phyloP scores from a whole-genome alignment of 257 asterid species.

The Salvia miltiorrhiza region DNA sequence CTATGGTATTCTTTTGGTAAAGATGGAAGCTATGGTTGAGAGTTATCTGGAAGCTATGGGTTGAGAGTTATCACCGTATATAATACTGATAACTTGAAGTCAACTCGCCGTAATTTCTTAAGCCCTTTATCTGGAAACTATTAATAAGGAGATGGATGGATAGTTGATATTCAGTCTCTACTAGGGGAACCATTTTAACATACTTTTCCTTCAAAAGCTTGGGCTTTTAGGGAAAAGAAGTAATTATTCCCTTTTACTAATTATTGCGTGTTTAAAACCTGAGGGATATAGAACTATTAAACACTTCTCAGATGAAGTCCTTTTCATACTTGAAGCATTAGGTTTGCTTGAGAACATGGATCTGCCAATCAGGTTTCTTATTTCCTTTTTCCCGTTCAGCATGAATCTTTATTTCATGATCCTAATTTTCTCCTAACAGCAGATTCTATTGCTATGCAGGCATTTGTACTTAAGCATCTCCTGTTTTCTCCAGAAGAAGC shows the following conservation, averaged over 20 bases:
- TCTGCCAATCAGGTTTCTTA: background rate
- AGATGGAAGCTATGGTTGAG: background rate
- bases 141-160: background rate
- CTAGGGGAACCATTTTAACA: background rate
- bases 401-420: constrained; percentile 1
- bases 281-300: background rate
- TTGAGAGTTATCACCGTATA: background rate
- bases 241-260: background rate
- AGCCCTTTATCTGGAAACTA: background rate
- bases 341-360: constrained; percentile 10
- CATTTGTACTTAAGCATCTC: constrained; percentile 88
- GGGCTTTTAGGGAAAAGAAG: background rate
- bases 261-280: background rate
- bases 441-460: constrained; percentile 56
- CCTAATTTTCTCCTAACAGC: constrained; percentile 12
- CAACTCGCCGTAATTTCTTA: background rate
- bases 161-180: background rate
- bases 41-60: background rate
- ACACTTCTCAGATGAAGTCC: background rate
- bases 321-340: constrained; percentile 8
- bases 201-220: background rate
- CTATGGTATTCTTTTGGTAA: too few species aligned
- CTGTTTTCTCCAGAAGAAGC: constrained; percentile 58
- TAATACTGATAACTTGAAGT: background rate
- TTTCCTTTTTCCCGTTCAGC: background rate